A percentile compares a stretch with the other conserved stretches of the same genome.
Evolutionary conservation across 495 filamentous ascomycete genomes (phyloP).

Genomic region (Pseudotulostoma volvatum): DNA sequence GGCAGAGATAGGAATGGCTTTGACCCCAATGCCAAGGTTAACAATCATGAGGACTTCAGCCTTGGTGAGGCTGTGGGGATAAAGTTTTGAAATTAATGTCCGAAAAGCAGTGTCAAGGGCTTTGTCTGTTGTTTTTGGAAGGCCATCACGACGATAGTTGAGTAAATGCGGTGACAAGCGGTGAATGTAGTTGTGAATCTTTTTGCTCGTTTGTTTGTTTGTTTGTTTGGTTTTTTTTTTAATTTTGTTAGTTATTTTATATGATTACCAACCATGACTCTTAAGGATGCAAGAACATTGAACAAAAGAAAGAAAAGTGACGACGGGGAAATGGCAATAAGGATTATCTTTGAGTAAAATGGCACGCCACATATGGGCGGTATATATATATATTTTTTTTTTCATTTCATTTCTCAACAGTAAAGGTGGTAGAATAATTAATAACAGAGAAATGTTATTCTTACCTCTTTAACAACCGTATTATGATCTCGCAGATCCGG

Average conservation of each 20-base stretch:
- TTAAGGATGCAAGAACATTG: too few relatives aligned
- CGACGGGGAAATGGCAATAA: too few relatives aligned
- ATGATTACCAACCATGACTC: too few relatives aligned
- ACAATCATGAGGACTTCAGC: slow-evolving; percentile 48
- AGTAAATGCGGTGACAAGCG: slow-evolving; percentile 25
- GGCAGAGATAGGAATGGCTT: too few relatives aligned
- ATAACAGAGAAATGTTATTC: too few relatives aligned
- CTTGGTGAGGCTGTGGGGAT: slow-evolving; percentile 39
- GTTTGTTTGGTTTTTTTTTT: not conserved
- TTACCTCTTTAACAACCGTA: slow-evolving; percentile 35
- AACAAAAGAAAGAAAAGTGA: not conserved
- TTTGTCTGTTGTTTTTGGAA: slow-evolving; percentile 9
- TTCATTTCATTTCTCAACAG: too few relatives aligned
- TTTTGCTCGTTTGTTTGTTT: not conserved
- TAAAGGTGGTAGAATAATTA: too few relatives aligned
- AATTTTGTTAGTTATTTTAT: too few relatives aligned
- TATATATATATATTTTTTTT: too few relatives aligned
- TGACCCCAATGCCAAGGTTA: slow-evolving; percentile 34
- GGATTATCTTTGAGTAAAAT: too few relatives aligned
- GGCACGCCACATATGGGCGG: too few relatives aligned
- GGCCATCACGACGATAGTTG: slow-evolving; percentile 16
- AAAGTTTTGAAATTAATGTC: slow-evolving; percentile 24
- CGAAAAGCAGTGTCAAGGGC: slow-evolving; percentile 23
- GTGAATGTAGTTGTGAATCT: slow-evolving; percentile 31
- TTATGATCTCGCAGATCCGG: slow-evolving; percentile 32